Conservation (phyloP, 768 basidiomycete genomes). For the Auriscalpium orientale region DNA sequence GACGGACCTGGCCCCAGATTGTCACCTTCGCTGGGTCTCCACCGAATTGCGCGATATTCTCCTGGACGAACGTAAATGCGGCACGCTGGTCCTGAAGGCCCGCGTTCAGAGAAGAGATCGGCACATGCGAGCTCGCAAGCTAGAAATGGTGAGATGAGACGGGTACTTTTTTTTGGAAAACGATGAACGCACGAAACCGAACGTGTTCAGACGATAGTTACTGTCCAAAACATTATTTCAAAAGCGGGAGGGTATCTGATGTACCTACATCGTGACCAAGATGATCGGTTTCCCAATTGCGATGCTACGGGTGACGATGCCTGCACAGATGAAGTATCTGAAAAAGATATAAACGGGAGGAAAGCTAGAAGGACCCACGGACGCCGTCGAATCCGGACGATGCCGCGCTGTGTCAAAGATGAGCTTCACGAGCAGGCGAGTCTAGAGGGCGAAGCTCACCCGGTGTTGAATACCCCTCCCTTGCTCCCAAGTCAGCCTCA, state of each 20-base stretch:
- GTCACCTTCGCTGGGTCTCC: constrained; percentile 43
- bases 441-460: constrained; percentile 25
- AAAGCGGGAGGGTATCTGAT: neutral
- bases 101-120: constrained; percentile 32
- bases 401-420: constrained; percentile 32
- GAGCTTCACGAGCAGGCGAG: too few relatives aligned
- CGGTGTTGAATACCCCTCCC: constrained; percentile 42
- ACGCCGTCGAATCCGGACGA: constrained; percentile 40
- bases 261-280: constrained; percentile 41
- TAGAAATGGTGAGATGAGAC: constrained; percentile 8
- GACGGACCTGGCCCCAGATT: constrained; percentile 41
- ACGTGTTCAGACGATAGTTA: constrained; percentile 51
- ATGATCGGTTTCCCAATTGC: constrained; percentile 43
- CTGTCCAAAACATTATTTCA: constrained; percentile 17
- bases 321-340: constrained; percentile 24
- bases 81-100: constrained; percentile 43
- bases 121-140: constrained; percentile 38
- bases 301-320: constrained; percentile 41
- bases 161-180: neutral
- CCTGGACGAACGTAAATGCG: constrained; percentile 50
- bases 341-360: neutral
- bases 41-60: constrained; percentile 46
- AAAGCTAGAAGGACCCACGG: constrained; percentile 23
- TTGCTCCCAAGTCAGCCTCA: constrained; percentile 13
- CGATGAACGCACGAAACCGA: constrained; percentile 37